Conservation (phyloP, 2,329 filamentous ascomycete species). For the Epichloe bromicola region DNA sequence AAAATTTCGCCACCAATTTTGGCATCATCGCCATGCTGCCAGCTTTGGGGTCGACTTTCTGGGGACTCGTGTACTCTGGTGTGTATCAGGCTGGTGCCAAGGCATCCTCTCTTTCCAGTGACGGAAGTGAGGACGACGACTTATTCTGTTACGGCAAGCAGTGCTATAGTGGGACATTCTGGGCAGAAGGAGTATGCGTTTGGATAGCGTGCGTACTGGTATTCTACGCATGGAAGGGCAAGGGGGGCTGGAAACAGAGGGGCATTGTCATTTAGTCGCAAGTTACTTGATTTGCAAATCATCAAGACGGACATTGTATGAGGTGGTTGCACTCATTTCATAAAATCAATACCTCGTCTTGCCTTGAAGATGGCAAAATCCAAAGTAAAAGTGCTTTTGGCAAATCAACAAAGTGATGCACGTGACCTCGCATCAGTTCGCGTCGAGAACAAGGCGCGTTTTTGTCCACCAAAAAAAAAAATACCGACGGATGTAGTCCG, state of each 20-base stretch:
- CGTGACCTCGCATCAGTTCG: slow-evolving; percentile 18
- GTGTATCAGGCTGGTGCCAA: slow-evolving; percentile 60
- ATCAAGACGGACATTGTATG: too few relatives aligned
- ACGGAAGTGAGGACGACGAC: slow-evolving; percentile 26
- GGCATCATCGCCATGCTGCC: slow-evolving; percentile 89
- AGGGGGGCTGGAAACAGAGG: slow-evolving; percentile 57
- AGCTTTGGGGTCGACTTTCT: slow-evolving; percentile 74
- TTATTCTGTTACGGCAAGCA: slow-evolving; percentile 65
- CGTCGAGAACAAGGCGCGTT: slow-evolving; percentile 9
- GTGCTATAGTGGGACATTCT: slow-evolving; percentile 75
- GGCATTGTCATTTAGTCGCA: slow-evolving; percentile 49
- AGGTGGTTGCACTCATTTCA: too few relatives aligned
- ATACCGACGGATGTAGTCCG: background rate
- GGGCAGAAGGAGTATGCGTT: slow-evolving; percentile 72
- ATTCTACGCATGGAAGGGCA: slow-evolving; percentile 70
- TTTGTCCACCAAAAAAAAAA: slow-evolving; percentile 3
- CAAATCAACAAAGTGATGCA: slow-evolving; percentile 6
- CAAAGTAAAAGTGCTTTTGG: too few relatives aligned
- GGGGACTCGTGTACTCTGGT: slow-evolving; percentile 77
- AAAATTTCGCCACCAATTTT: slow-evolving; percentile 98
- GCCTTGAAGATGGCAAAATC: too few relatives aligned
- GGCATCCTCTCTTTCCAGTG: slow-evolving; percentile 19
- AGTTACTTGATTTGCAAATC: background rate
- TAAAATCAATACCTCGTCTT: too few relatives aligned
- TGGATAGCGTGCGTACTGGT: slow-evolving; percentile 64